These are phyloP conservation scores for Cercospora berteroae DNA, from an alignment of 2,329 filamentous ascomycete genomes.

Conservation along the genomic window DNA sequence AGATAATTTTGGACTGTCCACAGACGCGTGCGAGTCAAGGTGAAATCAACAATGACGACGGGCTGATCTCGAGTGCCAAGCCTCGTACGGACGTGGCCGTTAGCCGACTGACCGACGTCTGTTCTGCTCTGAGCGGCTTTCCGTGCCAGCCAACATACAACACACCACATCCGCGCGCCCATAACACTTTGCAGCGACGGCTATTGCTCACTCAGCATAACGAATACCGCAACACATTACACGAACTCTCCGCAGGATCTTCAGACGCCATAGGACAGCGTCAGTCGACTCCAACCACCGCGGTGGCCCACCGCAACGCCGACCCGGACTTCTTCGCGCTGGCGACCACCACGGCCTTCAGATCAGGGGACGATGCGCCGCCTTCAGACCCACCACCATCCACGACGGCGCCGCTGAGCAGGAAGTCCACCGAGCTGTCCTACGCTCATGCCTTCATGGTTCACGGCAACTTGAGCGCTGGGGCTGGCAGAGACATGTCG, in stretches of 20 bases:
- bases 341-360: constrained; percentile 33
- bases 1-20: neutral
- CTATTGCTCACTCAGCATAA: constrained; percentile 8
- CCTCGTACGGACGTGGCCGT: neutral
- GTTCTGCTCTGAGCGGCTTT: neutral
- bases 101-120: neutral
- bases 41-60: neutral
- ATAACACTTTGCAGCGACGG: neutral
- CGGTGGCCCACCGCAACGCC: neutral
- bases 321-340: constrained; percentile 17
- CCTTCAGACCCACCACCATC: constrained; percentile 16
- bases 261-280: constrained; percentile 9
- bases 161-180: constrained; percentile 1
- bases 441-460: constrained; percentile 43
- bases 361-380: constrained; percentile 32
- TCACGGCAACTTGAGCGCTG: constrained; percentile 31
- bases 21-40: neutral
- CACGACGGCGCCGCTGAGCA: constrained; percentile 25
- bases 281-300: neutral
- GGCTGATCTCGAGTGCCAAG: neutral
- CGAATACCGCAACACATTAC: constrained; percentile 2
- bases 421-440: constrained; percentile 35
- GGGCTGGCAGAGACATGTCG: constrained; percentile 48
- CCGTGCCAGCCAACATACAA: neutral
- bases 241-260: neutral